Evolutionary conservation across 2,329 filamentous ascomycete genomes (phyloP).

Genomic region (Calonectria hongkongensis): DNA sequence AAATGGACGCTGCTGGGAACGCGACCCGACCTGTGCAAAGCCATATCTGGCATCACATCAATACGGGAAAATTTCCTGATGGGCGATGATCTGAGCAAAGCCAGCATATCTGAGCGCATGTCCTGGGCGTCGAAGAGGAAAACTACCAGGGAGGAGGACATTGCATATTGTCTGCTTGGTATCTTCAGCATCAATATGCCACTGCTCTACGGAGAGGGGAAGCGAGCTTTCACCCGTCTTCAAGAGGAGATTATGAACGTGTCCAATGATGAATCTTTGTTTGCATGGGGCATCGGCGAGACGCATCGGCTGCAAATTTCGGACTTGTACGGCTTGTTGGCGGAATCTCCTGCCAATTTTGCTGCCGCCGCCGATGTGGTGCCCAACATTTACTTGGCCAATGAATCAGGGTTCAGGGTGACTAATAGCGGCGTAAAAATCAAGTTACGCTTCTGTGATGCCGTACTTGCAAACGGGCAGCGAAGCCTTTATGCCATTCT

Average conservation of each 20-base stretch:
- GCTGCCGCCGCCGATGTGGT: neutral
- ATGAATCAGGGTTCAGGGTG: conserved; percentile 1
- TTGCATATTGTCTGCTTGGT: neutral
- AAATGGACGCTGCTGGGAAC: neutral
- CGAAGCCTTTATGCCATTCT: neutral
- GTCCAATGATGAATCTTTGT: neutral
- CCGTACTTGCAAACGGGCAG: neutral
- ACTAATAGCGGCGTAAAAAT: neutral
- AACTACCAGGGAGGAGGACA: neutral
- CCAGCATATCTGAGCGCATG: conserved; percentile 4
- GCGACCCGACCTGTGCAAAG: neutral
- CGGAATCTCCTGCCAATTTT: neutral
- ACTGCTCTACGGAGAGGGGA: neutral
- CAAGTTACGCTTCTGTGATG: neutral
- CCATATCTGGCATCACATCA: conserved; percentile 1
- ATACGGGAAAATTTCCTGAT: neutral
- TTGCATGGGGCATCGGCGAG: neutral
- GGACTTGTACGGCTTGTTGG: neutral
- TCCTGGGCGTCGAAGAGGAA: neutral
- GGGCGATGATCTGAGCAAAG: conserved; percentile 1
- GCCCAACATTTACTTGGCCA: neutral
- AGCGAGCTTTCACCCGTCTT: neutral
- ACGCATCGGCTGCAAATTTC: neutral
- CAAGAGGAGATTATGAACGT: conserved; percentile 2
- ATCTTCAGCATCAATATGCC: conserved; percentile 4